Conservation (phyloP, 768 basidiomycete genomes). For the Leccinum longicurvipes region DNA sequence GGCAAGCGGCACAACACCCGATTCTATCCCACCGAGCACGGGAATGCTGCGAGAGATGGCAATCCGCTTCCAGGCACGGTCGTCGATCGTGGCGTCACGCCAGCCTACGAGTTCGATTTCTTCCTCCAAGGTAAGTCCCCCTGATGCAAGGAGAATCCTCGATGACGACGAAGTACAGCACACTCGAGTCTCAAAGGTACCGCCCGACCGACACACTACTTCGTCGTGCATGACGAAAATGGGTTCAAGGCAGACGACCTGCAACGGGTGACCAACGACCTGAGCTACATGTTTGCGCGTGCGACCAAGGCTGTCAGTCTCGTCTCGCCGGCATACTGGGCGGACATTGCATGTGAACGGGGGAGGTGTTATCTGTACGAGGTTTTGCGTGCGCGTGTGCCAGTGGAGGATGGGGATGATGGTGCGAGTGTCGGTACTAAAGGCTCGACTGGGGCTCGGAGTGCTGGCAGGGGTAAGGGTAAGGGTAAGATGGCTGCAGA, state of each 20-base stretch:
- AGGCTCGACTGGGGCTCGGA: slow-evolving; percentile 14
- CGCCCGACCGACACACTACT: slow-evolving; percentile 52
- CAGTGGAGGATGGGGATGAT: not conserved
- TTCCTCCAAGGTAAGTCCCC: slow-evolving; percentile 43
- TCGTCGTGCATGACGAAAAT: slow-evolving; percentile 54
- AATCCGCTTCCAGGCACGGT: slow-evolving; percentile 55
- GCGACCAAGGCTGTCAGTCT: slow-evolving; percentile 46
- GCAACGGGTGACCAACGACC: slow-evolving; percentile 47
- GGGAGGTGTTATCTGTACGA: slow-evolving; percentile 50
- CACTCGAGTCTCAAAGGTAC: slow-evolving; percentile 45
- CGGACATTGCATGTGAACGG: slow-evolving; percentile 50
- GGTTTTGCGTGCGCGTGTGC: slow-evolving; percentile 34
- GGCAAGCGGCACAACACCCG: slow-evolving; percentile 57
- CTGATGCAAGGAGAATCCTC: not conserved
- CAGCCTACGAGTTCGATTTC: slow-evolving; percentile 53
- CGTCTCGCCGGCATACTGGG: slow-evolving; percentile 39
- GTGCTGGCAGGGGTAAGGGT: slow-evolving; percentile 13
- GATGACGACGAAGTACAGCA: slow-evolving; percentile 14
- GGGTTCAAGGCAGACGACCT: slow-evolving; percentile 45
- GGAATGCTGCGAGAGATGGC: slow-evolving; percentile 40
- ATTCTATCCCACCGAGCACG: slow-evolving; percentile 45
- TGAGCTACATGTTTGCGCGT: slow-evolving; percentile 57
- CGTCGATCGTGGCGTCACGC: slow-evolving; percentile 53
- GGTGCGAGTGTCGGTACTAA: not conserved
- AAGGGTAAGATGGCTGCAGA: slow-evolving; percentile 31